Percentiles rank a stretch among this genome's conserved stretches.
phyloP scores from a whole-genome alignment of 495 filamentous ascomycete genomes.

The Hypomontagnella submonticulosa region DNA sequence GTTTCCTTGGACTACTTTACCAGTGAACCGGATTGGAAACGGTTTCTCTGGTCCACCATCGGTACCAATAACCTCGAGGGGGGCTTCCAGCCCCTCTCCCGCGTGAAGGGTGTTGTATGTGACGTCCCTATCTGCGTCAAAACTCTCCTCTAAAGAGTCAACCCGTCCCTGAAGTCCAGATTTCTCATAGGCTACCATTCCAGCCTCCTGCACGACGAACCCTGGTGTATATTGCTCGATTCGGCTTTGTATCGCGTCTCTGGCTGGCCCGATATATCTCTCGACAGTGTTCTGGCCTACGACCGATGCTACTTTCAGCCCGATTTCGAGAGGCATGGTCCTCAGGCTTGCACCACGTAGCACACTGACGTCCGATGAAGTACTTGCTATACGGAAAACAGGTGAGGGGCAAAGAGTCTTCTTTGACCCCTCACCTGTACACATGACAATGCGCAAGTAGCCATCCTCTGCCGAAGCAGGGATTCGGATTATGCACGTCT shows the following conservation, averaged over 20 bases:
- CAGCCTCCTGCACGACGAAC: constrained; percentile 55
- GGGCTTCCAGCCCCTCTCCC: constrained; percentile 32
- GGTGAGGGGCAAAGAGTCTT: constrained; percentile 72
- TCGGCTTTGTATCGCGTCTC: constrained; percentile 51
- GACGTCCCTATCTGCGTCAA: constrained; percentile 43
- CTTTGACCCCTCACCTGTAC: constrained; percentile 55
- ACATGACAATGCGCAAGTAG: constrained; percentile 73
- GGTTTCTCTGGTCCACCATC: constrained; percentile 66
- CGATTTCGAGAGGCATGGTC: constrained; percentile 72
- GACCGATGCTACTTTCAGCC: constrained; percentile 65
- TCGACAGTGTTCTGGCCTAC: constrained; percentile 62
- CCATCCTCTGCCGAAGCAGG: constrained; percentile 71
- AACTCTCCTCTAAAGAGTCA: constrained; percentile 29
- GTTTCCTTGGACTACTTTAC: constrained; percentile 51
- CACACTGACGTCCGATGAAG: constrained; percentile 66
- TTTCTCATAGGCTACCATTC: constrained; percentile 52
- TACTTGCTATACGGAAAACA: constrained; percentile 71
- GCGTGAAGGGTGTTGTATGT: constrained; percentile 37
- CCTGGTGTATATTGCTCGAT: constrained; percentile 57
- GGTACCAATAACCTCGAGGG: constrained; percentile 42
- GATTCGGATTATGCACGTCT: constrained; percentile 71
- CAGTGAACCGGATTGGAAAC: constrained; percentile 68
- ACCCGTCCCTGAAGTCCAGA: constrained; percentile 54
- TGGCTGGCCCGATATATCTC: constrained; percentile 61
- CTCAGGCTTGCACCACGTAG: constrained; percentile 71